Percentiles rank a stretch among this genome's conserved stretches.
phyloP scores from a whole-genome alignment of 192 early-diverging fungal species.

The Pilaira anomala region DNA sequence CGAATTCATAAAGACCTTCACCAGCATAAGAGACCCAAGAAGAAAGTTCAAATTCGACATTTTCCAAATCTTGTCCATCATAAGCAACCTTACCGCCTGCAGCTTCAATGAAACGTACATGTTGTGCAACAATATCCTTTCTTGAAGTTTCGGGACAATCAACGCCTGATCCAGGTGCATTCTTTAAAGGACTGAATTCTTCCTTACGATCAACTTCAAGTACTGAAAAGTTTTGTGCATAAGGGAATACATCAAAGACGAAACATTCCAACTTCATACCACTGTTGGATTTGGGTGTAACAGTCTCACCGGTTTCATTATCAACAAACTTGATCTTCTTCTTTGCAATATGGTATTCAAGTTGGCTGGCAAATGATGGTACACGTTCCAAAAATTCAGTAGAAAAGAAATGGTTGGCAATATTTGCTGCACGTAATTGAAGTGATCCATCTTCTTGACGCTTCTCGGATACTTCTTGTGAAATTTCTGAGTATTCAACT shows the following conservation, averaged over 20 bases:
- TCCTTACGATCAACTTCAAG: constrained; percentile 90
- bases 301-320: constrained; percentile 63
- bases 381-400: constrained; percentile 84
- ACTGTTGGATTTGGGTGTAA: constrained; percentile 77
- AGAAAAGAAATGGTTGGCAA: constrained; percentile 98
- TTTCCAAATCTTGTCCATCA: constrained; percentile 18
- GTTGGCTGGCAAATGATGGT: constrained; percentile 73
- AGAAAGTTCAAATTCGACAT: constrained; percentile 76
- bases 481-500: constrained; percentile 97
- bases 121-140: constrained; percentile 83
- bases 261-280: constrained; percentile 99
- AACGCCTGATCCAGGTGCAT: constrained; percentile 81
- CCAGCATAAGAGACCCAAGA: constrained; percentile 89
- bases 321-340: constrained; percentile 98
- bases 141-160: constrained; percentile 95
- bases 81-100: constrained; percentile 75
- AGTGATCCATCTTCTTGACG: constrained; percentile 70
- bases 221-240: constrained; percentile 82
- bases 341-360: constrained; percentile 95
- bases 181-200: constrained; percentile 98
- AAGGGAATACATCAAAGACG: constrained; percentile 99
- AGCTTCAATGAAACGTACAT: constrained; percentile 79
- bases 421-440: constrained; percentile 90
- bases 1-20: constrained; percentile 77
- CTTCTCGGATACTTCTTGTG: constrained; percentile 62